phyloP scores from a whole-genome alignment of 179 eudicot genomes.

The Sideroxylon spinosum region DNA sequence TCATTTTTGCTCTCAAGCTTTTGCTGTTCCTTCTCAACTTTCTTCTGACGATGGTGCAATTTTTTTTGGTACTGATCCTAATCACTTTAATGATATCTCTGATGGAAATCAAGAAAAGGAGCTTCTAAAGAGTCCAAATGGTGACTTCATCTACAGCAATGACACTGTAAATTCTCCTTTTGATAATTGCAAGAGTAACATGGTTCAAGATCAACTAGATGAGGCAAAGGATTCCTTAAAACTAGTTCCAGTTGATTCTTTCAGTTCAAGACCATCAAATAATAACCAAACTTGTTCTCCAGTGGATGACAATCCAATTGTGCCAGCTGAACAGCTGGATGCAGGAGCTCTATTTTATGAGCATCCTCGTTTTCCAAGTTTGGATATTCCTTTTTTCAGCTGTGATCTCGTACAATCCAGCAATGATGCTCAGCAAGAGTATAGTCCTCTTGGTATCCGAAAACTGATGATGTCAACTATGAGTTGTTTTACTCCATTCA shows the following conservation, averaged over 20 bases:
- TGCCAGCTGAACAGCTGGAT: constrained; percentile 33
- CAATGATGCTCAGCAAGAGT: constrained; percentile 65
- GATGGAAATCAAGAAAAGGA: constrained; percentile 37
- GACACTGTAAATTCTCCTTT: constrained; percentile 29
- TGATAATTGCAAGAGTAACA: constrained; percentile 21
- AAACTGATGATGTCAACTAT: constrained; percentile 68
- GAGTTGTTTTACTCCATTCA: constrained; percentile 61
- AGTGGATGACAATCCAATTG: constrained; percentile 24
- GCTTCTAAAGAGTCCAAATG: constrained; percentile 26
- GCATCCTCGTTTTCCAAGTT: constrained; percentile 90
- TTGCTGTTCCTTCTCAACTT: constrained; percentile 30
- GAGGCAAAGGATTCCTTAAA: constrained; percentile 27
- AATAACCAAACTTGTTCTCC: constrained; percentile 32
- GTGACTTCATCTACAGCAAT: constrained; percentile 27
- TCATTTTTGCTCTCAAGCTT: constrained; percentile 33
- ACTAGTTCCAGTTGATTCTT: constrained; percentile 52
- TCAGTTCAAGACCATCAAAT: constrained; percentile 32
- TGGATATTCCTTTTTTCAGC: constrained; percentile 86
- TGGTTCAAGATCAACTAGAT: constrained; percentile 32
- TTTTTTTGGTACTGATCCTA: constrained; percentile 20
- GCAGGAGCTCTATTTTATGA: constrained; percentile 70
- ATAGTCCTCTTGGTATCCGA: constrained; percentile 92
- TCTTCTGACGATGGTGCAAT: constrained; percentile 30
- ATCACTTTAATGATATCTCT: constrained; percentile 32
- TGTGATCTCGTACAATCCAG: constrained; percentile 85